These are phyloP conservation scores for Aspergillus funiculosus DNA, from an alignment of 495 filamentous ascomycete species.

Conservation along the genomic window DNA sequence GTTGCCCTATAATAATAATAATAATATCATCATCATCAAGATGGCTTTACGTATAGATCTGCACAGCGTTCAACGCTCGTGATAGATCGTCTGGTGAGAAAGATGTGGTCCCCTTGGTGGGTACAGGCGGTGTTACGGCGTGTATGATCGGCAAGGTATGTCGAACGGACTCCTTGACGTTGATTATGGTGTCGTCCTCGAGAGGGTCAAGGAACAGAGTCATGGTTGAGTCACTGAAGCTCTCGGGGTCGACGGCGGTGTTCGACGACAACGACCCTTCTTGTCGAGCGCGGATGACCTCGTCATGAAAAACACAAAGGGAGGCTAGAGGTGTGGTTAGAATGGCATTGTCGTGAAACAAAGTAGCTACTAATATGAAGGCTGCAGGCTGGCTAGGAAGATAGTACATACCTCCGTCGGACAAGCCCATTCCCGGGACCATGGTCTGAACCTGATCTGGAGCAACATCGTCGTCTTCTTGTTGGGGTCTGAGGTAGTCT, in stretches of 20 bases:
- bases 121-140: conserved; percentile 25
- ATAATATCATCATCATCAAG: background rate
- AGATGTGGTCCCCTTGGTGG: conserved; percentile 29
- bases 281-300: conserved; percentile 26
- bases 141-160: conserved; percentile 33
- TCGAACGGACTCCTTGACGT: conserved; percentile 34
- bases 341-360: background rate
- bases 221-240: conserved; percentile 37
- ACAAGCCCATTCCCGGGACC: conserved; percentile 11
- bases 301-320: conserved; percentile 17
- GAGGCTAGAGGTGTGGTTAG: conserved; percentile 20
- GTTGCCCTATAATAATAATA: conserved; percentile 2
- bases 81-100: conserved; percentile 40
- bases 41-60: conserved; percentile 29
- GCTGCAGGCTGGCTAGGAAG: background rate
- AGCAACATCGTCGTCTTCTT: conserved; percentile 22
- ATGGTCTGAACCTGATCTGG: conserved; percentile 24
- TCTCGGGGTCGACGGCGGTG: conserved; percentile 36
- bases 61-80: conserved; percentile 40
- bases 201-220: conserved; percentile 32
- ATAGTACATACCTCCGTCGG: conserved; percentile 27
- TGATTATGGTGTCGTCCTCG: conserved; percentile 29
- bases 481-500: conserved; percentile 18
- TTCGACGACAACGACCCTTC: conserved; percentile 37
- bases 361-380: no score